phyloP scores from a whole-genome alignment of 2,329 filamentous ascomycete species.

The Penicillium sp. region DNA sequence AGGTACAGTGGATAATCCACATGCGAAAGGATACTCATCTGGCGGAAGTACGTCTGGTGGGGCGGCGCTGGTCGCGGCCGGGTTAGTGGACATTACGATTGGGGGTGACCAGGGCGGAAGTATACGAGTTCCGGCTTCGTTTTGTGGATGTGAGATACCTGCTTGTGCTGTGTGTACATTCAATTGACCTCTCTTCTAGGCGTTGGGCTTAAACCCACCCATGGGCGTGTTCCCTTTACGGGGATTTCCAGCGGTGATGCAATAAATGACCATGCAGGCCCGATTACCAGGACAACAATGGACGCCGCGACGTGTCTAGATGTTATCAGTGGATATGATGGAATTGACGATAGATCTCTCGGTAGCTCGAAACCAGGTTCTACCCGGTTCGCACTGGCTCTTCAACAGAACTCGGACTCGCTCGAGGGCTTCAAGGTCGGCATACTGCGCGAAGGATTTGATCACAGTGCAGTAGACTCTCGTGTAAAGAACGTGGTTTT shows the following conservation, averaged over 20 bases:
- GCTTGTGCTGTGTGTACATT: no score
- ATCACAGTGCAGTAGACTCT: conserved; percentile 40
- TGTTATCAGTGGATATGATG: conserved; percentile 50
- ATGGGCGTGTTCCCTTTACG: conserved; percentile 53
- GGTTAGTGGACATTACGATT: conserved; percentile 31
- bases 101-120: conserved; percentile 37
- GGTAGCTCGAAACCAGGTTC: conserved; percentile 28
- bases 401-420: conserved; percentile 7
- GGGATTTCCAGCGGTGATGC: conserved; percentile 51
- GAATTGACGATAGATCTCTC: conserved; percentile 49
- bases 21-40: conserved; percentile 30
- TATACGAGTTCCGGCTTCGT: conserved; percentile 42
- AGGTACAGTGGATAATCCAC: conserved; percentile 30
- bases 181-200: conserved; percentile 9
- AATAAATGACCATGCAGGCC: conserved; percentile 53
- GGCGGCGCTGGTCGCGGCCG: conserved; percentile 28
- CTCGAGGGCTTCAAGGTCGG: conserved; percentile 38
- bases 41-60: conserved; percentile 33
- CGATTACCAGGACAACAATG: conserved; percentile 43
- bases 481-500: conserved; percentile 45
- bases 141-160: conserved; percentile 38
- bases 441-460: conserved; percentile 48
- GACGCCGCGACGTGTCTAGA: conserved; percentile 48
- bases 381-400: conserved; percentile 16
- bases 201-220: conserved; percentile 54